These are phyloP conservation scores for Suillus sp. DNA, from an alignment of 768 basidiomycete genomes.

Conservation along the genomic window DNA sequence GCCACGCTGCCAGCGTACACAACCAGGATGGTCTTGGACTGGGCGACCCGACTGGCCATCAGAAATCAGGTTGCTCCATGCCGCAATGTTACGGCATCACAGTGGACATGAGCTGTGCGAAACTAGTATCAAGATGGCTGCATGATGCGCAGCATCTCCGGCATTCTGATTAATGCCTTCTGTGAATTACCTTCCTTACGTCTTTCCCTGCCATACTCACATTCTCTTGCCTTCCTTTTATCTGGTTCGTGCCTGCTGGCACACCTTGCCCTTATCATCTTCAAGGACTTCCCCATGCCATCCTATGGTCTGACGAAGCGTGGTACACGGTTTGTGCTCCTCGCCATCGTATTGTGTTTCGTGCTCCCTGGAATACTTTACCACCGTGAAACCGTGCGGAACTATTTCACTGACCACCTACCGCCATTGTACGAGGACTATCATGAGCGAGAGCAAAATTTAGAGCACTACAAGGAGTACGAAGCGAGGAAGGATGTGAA, in stretches of 20 bases:
- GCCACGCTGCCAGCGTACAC: too few relatives aligned
- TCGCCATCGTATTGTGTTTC: constrained; percentile 5
- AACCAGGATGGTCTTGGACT: too few relatives aligned
- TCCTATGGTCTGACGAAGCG: constrained; percentile 28
- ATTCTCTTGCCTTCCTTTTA: background rate
- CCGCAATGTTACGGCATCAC: background rate
- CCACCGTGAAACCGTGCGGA: background rate
- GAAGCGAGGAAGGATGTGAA: constrained; percentile 35
- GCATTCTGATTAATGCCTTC: background rate
- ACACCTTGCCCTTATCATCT: constrained; percentile 4
- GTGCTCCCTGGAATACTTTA: background rate
- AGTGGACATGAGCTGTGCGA: background rate
- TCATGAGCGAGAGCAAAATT: constrained; percentile 38
- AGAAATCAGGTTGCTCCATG: background rate
- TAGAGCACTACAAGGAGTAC: constrained; percentile 45
- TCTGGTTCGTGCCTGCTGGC: background rate
- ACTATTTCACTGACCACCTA: constrained; percentile 5
- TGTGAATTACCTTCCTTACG: background rate
- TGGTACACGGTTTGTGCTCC: constrained; percentile 20
- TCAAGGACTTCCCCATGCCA: constrained; percentile 19
- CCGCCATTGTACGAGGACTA: constrained; percentile 48
- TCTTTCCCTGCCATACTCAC: background rate
- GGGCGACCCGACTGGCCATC: background rate
- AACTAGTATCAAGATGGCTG: background rate
- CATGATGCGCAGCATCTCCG: constrained; percentile 4